These are phyloP conservation scores for Gymnopilus dilepis DNA, from an alignment of 768 basidiomycete genomes.

Conservation along the genomic window DNA sequence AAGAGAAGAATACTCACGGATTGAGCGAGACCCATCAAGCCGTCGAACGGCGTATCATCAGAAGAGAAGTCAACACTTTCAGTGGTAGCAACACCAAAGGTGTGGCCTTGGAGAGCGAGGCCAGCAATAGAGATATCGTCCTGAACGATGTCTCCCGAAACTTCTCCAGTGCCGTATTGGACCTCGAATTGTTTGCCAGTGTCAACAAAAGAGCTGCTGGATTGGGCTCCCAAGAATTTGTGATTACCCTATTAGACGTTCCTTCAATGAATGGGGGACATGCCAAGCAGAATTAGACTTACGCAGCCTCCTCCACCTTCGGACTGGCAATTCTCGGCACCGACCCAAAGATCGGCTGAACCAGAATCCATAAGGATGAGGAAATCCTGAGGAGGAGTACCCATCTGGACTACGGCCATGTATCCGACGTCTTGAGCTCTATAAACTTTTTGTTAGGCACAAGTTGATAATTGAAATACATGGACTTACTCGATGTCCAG, in stretches of 20 bases:
- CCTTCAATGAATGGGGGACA: not conserved
- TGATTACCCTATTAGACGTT: constrained; percentile 58
- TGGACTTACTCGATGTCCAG: constrained; percentile 68
- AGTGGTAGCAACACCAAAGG: constrained; percentile 66
- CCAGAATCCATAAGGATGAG: constrained; percentile 73
- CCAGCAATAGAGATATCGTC: constrained; percentile 73
- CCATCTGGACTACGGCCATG: constrained; percentile 63
- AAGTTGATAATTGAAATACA: not conserved
- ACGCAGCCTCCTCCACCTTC: constrained; percentile 47
- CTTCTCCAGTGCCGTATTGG: constrained; percentile 72
- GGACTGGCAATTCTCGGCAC: constrained; percentile 56
- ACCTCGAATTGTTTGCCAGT: constrained; percentile 57
- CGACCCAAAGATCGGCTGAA: constrained; percentile 72
- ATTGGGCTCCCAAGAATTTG: constrained; percentile 63
- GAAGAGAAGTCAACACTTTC: constrained; percentile 70
- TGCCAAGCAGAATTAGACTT: constrained; percentile 21
- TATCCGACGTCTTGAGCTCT: constrained; percentile 56
- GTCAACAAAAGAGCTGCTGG: constrained; percentile 67
- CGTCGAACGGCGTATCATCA: constrained; percentile 60
- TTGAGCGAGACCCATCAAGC: constrained; percentile 79
- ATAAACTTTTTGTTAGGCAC: not conserved
- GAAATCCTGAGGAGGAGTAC: constrained; percentile 66
- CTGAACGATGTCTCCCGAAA: constrained; percentile 64
- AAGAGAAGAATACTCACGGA: constrained; percentile 48
- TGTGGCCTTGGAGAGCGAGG: constrained; percentile 58